A percentile compares a stretch with the other conserved stretches of the same genome.
These are phyloP conservation scores for Lophiotrema nucula DNA, from an alignment of 495 filamentous ascomycete genomes.

Conservation along the genomic window DNA sequence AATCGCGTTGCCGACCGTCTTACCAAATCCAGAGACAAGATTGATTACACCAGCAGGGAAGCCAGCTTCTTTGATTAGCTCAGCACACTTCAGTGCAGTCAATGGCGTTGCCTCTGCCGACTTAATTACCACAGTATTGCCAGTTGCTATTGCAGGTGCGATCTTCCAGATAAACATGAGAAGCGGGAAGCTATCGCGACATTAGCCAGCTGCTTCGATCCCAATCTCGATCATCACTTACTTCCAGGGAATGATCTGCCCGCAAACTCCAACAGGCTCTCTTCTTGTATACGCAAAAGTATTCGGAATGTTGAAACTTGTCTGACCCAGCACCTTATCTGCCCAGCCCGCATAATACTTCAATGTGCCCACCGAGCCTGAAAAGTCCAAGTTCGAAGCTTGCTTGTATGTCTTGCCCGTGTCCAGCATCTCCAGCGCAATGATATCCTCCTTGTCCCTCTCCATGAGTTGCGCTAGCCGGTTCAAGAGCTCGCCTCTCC, in stretches of 20 bases:
- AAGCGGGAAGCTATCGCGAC: neutral
- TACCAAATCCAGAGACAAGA: slow-evolving; percentile 10
- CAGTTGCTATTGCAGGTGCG: slow-evolving; percentile 9
- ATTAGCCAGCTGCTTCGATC: neutral
- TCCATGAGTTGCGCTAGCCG: slow-evolving; percentile 9
- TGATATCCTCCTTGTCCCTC: neutral
- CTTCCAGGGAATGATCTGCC: slow-evolving; percentile 22
- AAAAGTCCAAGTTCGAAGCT: neutral
- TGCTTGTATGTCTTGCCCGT: neutral
- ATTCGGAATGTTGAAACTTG: neutral
- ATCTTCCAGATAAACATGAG: slow-evolving; percentile 10
- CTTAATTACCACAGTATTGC: slow-evolving; percentile 26
- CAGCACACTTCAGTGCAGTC: neutral
- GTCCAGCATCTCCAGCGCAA: slow-evolving; percentile 7
- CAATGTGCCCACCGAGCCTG: neutral
- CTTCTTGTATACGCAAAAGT: neutral
- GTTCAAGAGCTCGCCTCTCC: neutral
- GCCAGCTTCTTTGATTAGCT: slow-evolving; percentile 15
- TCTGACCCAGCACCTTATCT: slow-evolving; percentile 14
- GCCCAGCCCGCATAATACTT: slow-evolving; percentile 18
- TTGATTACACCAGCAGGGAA: slow-evolving; percentile 26
- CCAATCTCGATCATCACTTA: neutral
- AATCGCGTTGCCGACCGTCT: neutral
- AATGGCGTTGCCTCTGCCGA: slow-evolving; percentile 14
- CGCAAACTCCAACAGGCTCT: slow-evolving; percentile 15